Conservation (phyloP, 1,284 basidiomycete genomes). For the Austroboletus novae-zelandiae region DNA sequence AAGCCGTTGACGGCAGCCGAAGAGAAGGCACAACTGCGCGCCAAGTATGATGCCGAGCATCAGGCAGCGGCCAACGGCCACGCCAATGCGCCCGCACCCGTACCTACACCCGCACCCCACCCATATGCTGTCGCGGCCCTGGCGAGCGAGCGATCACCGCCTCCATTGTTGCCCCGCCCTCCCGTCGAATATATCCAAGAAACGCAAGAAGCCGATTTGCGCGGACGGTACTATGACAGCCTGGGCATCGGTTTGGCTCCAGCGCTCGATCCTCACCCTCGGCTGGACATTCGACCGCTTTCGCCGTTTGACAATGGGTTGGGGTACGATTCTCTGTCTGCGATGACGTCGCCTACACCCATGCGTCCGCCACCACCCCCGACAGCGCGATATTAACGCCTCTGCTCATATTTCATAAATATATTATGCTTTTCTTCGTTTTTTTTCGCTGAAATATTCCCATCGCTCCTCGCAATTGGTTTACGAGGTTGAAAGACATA, state of each 20-base stretch:
- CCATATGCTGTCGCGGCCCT: constrained; percentile 16
- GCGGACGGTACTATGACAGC: constrained; percentile 34
- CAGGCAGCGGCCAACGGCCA: constrained; percentile 15
- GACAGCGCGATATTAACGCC: constrained; percentile 9
- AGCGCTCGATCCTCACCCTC: constrained; percentile 19
- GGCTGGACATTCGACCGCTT: constrained; percentile 40
- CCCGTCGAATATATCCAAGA: constrained; percentile 75
- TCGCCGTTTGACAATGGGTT: constrained; percentile 42
- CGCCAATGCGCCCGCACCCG: constrained; percentile 7
- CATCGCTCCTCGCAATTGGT: neutral
- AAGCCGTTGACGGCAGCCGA: constrained; percentile 64
- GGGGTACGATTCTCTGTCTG: constrained; percentile 13
- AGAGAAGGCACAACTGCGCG: constrained; percentile 69
- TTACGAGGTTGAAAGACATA: too few relatives aligned
- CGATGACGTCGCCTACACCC: constrained; percentile 8
- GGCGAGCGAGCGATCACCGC: constrained; percentile 38
- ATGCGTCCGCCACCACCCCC: constrained; percentile 6
- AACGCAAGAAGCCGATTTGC: constrained; percentile 67
- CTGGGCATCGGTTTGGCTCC: constrained; percentile 16
- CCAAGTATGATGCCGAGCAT: constrained; percentile 60
- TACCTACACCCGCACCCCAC: constrained; percentile 8
- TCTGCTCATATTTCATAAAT: constrained; percentile 19
- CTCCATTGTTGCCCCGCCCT: constrained; percentile 69
- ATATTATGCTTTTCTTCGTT: constrained; percentile 10
- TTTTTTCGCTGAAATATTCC: constrained; percentile 9